Base-by-base conservation (phyloP, 805 yeast genomes). In the Saturnispora gosingensis region DNA sequence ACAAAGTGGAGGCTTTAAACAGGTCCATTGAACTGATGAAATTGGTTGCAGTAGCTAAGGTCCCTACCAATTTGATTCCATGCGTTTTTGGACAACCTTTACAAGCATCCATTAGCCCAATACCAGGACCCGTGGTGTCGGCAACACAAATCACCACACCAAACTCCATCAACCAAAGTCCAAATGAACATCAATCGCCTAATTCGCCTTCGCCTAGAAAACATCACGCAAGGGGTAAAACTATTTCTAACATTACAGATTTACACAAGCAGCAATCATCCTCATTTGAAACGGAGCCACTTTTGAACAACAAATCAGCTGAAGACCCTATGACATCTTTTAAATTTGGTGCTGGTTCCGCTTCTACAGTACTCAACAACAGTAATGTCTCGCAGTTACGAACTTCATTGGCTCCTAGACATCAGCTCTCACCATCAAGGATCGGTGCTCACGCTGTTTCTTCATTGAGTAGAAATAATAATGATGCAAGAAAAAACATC, bases 391-490 rank as follows among this genome's bases (percentile, higher is more conserved):
- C 59, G 6, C 51, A 50, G 13, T 43, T 50, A 15, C 50, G 54
- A 43, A 49, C 59, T 10, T 32, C 46, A 15, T 38, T 58, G 48
- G 51, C 66, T 43, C 58, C 67, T 52, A 56, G 45, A 27, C 64
- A 54, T 54, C 78, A 83, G 16, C 64, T 75, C 30, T 81, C 87
- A 1, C 89, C 89, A 0, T 85, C 88, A 1, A 81, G 80, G 58
- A 73, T 82, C 10, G 90, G 90, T 0, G 88, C 88, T 1, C 77
- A 75, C 22, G 88, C 88, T 1, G 85, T 83, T 1, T 83, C 87
- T 0, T 69, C 72, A 1, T 58, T 77, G 34, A 65, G 63, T 38
- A 62, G 65, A 11, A 60, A 62, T 48, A 30, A 45, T 5, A 57
- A 61, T 45, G 59, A 59, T 2, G 55, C 62, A 35, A 55, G 54